Conservation (phyloP, 495 filamentous ascomycete species). For the Elasticomyces elasticus region DNA sequence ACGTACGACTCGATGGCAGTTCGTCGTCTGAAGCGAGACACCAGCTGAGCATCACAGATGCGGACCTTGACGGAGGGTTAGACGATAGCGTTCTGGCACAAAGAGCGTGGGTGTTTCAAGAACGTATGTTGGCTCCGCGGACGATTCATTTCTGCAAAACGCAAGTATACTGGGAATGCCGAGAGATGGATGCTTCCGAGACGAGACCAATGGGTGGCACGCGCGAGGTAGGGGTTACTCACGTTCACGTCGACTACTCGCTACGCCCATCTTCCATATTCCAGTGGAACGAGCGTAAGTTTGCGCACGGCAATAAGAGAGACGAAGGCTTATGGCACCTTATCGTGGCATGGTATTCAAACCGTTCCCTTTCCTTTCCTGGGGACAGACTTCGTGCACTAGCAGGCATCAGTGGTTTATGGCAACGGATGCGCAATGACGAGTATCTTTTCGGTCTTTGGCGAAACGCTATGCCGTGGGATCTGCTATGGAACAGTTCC, state of each 20-base stretch:
- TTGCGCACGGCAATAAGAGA: no score
- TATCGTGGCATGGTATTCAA: no score
- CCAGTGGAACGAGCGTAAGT: no score
- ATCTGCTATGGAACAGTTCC: neutral
- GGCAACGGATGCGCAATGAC: neutral
- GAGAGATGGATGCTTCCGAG: neutral
- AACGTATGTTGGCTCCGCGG: slow-evolving; percentile 7
- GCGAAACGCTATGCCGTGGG: neutral
- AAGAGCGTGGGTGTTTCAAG: slow-evolving; percentile 9
- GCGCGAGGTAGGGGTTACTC: neutral
- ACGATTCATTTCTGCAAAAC: neutral
- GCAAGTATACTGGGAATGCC: neutral
- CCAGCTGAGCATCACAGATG: neutral
- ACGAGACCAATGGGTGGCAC: neutral
- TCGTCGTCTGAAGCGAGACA: neutral
- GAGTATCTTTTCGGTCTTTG: neutral
- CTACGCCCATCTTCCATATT: no score
- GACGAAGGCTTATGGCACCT: no score
- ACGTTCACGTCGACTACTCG: neutral
- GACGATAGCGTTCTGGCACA: no score
- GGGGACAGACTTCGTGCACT: neutral
- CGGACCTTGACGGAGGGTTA: no score
- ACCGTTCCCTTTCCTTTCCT: no score
- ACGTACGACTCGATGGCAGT: neutral
- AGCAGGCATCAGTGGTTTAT: neutral